Percentiles rank a stretch among this genome's conserved stretches.
Conservation (phyloP, 306 rosid species). For the Cicer cuneatum region DNA sequence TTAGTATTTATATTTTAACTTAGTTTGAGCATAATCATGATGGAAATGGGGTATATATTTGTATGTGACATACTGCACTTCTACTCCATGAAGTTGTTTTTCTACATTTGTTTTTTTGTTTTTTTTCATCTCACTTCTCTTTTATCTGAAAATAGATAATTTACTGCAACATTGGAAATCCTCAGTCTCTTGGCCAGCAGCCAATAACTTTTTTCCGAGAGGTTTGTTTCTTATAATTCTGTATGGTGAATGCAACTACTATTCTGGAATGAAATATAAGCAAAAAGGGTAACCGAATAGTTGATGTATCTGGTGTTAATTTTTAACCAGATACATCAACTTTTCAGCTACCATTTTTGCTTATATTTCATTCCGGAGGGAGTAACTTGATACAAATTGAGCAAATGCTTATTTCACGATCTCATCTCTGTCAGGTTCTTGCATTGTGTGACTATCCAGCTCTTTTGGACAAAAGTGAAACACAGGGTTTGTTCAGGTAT, state of each 20-base stretch:
- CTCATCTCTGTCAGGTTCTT: conserved; percentile 69
- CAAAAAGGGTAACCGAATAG: too few relatives aligned
- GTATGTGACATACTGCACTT: not conserved
- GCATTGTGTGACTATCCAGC: conserved; percentile 86
- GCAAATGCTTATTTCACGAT: conserved; percentile 25
- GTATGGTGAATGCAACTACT: conserved; percentile 17
- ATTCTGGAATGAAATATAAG: too few relatives aligned
- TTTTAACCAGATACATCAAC: too few relatives aligned
- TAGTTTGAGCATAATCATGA: not conserved
- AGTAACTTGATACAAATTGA: not conserved
- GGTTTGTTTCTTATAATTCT: conserved; percentile 61
- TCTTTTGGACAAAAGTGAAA: conserved; percentile 84
- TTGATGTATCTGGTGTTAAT: too few relatives aligned
- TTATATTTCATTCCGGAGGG: too few relatives aligned
- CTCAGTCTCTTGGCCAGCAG: conserved; percentile 93
- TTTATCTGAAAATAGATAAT: conserved; percentile 61
- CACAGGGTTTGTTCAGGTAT: conserved; percentile 97
- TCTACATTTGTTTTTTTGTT: not conserved
- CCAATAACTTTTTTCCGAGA: conserved; percentile 87
- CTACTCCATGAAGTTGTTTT: not conserved
- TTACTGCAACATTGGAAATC: conserved; percentile 95
- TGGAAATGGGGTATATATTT: not conserved
- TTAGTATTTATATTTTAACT: not conserved
- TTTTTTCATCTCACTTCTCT: conserved; percentile 34
- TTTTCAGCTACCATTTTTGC: too few relatives aligned